Evolutionary conservation across 306 rosid species (phyloP).

Genomic region (Rosa chinensis): DNA sequence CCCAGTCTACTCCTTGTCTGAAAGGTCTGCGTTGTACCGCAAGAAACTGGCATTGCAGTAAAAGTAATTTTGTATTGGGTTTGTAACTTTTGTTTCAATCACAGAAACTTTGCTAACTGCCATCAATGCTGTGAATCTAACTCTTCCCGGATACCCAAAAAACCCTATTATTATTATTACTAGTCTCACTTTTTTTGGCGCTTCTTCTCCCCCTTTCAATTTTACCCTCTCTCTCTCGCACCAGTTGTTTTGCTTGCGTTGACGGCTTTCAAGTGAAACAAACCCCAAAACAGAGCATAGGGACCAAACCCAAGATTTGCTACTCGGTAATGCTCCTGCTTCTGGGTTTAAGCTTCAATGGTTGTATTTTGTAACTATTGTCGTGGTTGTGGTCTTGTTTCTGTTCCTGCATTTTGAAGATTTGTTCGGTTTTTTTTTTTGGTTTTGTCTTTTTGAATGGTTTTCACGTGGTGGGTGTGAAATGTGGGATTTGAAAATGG

Average conservation of each 20-base stretch:
- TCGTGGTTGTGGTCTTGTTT: neutral
- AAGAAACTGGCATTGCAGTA: neutral
- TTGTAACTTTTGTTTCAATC: neutral
- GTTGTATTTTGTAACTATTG: too few relatives aligned
- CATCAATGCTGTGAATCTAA: neutral
- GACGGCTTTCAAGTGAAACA: conserved; percentile 18
- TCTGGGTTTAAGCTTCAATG: neutral
- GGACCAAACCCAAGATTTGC: too few relatives aligned
- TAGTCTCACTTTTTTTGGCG: conserved; percentile 7
- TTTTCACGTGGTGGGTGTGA: conserved; percentile 33
- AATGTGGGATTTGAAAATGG: conserved; percentile 10
- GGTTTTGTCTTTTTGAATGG: neutral
- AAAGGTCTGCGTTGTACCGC: neutral
- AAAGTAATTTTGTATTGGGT: neutral
- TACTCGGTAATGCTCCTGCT: neutral
- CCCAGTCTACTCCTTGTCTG: neutral
- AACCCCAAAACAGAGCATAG: neutral
- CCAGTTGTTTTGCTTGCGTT: too few relatives aligned
- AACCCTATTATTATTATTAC: neutral
- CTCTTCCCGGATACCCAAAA: neutral
- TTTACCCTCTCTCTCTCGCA: neutral
- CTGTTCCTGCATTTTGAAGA: neutral
- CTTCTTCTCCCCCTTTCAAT: conserved; percentile 19
- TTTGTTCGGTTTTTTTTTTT: neutral
- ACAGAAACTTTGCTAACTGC: neutral